Percentiles rank a stretch among this genome's conserved stretches.
Conservation (phyloP, 2,329 filamentous ascomycete species). For the Leptoxyphium fumago region DNA sequence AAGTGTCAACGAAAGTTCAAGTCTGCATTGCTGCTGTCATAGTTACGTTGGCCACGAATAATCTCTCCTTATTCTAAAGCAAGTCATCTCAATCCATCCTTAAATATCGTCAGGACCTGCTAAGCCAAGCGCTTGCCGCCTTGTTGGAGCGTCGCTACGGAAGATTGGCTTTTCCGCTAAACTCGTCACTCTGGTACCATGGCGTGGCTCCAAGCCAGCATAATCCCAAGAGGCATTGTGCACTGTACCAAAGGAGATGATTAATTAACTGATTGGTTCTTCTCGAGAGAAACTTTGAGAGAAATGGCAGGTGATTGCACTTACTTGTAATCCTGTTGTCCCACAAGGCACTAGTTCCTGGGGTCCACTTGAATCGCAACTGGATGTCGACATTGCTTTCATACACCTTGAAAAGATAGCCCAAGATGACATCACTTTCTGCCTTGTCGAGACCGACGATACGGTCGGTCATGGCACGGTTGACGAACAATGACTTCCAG, state of each 20-base stretch:
- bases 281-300: neutral
- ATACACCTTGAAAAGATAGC: constrained; percentile 53
- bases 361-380: constrained; percentile 56
- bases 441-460: constrained; percentile 56
- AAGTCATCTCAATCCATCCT: neutral
- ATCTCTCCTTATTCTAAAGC: too few species aligned
- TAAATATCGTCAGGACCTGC: constrained; percentile 28
- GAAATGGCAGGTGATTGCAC: constrained; percentile 5
- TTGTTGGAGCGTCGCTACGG: constrained; percentile 47
- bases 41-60: too few species aligned
- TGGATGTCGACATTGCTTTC: constrained; percentile 57
- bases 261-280: too few species aligned
- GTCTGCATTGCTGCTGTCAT: too few species aligned
- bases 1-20: neutral
- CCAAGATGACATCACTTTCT: constrained; percentile 53
- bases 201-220: constrained; percentile 48
- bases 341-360: constrained; percentile 52
- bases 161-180: constrained; percentile 60
- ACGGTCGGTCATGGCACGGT: constrained; percentile 50
- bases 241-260: constrained; percentile 29
- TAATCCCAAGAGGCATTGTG: constrained; percentile 66
- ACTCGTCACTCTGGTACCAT: constrained; percentile 57
- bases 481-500: constrained; percentile 62
- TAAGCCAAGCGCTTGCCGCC: constrained; percentile 51
- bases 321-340: constrained; percentile 42